Evolutionary conservation across 1,284 basidiomycete genomes (phyloP).

Genomic region (Moesziomyces parantarcticus): DNA sequence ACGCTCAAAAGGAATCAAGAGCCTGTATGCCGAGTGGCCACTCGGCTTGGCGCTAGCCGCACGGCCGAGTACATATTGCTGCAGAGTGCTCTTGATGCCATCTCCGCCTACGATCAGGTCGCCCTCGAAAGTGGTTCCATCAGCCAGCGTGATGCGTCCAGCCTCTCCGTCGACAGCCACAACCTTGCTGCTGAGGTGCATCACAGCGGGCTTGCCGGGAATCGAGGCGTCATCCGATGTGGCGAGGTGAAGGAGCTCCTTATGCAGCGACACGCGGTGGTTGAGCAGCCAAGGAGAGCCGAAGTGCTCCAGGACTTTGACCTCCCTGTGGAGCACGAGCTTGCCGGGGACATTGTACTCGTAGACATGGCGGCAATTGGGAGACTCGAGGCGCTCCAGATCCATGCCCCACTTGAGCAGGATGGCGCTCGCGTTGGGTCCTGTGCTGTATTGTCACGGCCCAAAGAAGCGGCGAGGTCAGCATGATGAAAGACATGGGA

Average conservation of each 20-base stretch:
- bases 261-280: constrained; percentile 65
- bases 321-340: constrained; percentile 10
- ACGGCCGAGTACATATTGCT: constrained; percentile 64
- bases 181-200: constrained; percentile 36
- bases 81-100: constrained; percentile 68
- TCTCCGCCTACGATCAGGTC: constrained; percentile 65
- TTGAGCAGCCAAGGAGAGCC: constrained; percentile 60
- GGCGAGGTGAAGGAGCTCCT: constrained; percentile 55
- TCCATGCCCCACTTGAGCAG: constrained; percentile 24
- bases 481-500: not conserved
- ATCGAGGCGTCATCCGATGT: constrained; percentile 24
- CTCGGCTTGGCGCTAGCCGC: constrained; percentile 44
- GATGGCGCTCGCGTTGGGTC: constrained; percentile 19
- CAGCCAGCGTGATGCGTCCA: constrained; percentile 43
- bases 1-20: constrained; percentile 37
- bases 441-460: constrained; percentile 2
- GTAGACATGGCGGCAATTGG: constrained; percentile 16
- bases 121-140: constrained; percentile 46
- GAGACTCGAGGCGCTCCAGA: constrained; percentile 16
- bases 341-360: constrained; percentile 16
- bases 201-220: constrained; percentile 16
- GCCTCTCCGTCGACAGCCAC: constrained; percentile 43
- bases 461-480: no score
- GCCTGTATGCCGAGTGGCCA: constrained; percentile 61
- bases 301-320: constrained; percentile 31